phyloP scores from a whole-genome alignment of 169 alveolate species.

The Perkinsus chesapeaki region DNA sequence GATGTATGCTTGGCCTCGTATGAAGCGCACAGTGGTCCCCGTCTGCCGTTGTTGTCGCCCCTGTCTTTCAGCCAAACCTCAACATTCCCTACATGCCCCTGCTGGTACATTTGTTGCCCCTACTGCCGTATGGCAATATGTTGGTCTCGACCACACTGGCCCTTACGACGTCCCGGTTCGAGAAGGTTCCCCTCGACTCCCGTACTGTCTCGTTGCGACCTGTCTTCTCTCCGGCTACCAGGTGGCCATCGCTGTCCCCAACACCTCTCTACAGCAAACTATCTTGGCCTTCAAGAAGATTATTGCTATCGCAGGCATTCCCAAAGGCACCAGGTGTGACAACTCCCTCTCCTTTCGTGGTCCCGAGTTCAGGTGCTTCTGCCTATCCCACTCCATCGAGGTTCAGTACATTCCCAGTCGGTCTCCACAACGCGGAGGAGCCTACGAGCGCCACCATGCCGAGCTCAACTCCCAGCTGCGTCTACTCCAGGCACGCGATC shows the following conservation, averaged over 20 bases:
- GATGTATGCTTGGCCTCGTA: not conserved
- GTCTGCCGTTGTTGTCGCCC: not conserved
- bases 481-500: not conserved
- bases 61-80: not conserved
- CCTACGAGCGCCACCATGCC: constrained; percentile 3
- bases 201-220: not conserved
- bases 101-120: not conserved
- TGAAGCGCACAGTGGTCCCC: not conserved
- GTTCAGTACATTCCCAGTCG: not conserved
- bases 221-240: not conserved
- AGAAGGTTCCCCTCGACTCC: not conserved
- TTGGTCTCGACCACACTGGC: not conserved
- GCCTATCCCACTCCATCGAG: not conserved
- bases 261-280: not conserved
- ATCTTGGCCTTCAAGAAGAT: not conserved
- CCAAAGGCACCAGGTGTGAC: not conserved
- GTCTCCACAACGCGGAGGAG: not conserved
- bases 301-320: not conserved
- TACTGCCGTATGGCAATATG: not conserved
- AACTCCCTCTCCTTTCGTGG: not conserved
- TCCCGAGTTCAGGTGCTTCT: not conserved
- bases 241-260: not conserved
- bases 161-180: not conserved
- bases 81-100: not conserved
- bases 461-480: not conserved